These are phyloP conservation scores for Barnettozyma wickerhamii DNA, from an alignment of 805 yeast genomes.

Conservation along the genomic window DNA sequence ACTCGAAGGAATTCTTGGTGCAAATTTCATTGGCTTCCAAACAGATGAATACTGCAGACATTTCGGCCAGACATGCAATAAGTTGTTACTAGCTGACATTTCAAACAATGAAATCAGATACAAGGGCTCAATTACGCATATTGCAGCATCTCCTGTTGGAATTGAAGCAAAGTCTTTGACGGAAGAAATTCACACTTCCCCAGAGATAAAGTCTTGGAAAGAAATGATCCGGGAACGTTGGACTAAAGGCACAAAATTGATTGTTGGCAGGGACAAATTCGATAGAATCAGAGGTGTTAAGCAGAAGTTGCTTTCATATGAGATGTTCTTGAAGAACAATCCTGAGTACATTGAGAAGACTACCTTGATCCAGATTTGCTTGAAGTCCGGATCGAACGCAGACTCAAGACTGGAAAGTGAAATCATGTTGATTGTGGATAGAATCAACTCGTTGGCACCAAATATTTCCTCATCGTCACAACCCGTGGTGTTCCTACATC, in stretches of 20 bases:
- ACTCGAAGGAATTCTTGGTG: constrained; percentile 80
- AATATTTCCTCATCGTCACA: constrained; percentile 63
- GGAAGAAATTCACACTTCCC: constrained; percentile 37
- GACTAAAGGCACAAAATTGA: constrained; percentile 54
- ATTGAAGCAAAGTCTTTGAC: constrained; percentile 62
- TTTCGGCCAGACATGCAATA: constrained; percentile 83
- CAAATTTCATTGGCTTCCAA: constrained; percentile 85
- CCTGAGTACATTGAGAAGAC: constrained; percentile 68
- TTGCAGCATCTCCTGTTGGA: constrained; percentile 69
- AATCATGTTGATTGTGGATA: constrained; percentile 69
- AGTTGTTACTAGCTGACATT: constrained; percentile 82
- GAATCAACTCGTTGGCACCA: constrained; percentile 75
- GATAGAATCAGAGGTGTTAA: constrained; percentile 86
- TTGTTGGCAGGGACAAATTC: constrained; percentile 84
- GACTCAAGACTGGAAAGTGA: constrained; percentile 70
- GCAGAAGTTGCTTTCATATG: constrained; percentile 85
- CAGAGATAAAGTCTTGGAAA: constrained; percentile 62
- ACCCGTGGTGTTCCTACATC: constrained; percentile 84
- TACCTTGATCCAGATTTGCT: constrained; percentile 78
- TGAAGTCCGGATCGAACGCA: constrained; percentile 38
- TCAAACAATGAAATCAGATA: constrained; percentile 56
- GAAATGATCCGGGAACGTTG: constrained; percentile 72
- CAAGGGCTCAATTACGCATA: constrained; percentile 52
- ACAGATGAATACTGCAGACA: constrained; percentile 92
- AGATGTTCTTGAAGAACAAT: constrained; percentile 62